These are phyloP conservation scores for Epichloe hybrida DNA, from an alignment of 2,329 filamentous ascomycete species.

Conservation along the genomic window DNA sequence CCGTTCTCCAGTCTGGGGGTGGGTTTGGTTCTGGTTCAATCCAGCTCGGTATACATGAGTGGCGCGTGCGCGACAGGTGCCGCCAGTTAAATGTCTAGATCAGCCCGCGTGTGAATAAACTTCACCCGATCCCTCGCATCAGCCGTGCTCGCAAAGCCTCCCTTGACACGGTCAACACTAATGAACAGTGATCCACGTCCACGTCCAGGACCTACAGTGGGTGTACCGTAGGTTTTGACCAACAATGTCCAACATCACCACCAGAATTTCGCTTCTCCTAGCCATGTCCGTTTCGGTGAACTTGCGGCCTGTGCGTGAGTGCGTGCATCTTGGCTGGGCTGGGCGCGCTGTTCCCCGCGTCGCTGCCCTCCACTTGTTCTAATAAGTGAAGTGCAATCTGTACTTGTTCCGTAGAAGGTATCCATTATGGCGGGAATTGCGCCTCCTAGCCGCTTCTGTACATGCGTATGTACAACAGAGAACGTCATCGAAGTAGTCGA, in stretches of 20 bases:
- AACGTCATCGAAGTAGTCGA: background rate
- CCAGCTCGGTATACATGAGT: background rate
- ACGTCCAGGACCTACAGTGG: background rate
- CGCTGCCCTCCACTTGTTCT: too few species aligned
- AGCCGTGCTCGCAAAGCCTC: background rate
- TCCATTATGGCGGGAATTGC: too few species aligned
- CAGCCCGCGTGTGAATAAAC: slow-evolving; percentile 1
- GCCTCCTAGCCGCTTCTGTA: background rate
- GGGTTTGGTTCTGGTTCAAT: too few species aligned
- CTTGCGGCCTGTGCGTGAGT: too few species aligned
- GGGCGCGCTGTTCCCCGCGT: too few species aligned
- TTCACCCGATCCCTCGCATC: background rate
- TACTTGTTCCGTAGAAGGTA: too few species aligned
- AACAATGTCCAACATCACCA: too few species aligned
- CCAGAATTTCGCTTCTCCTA: too few species aligned
- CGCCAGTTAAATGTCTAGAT: background rate
- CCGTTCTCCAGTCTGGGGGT: background rate
- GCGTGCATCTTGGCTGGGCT: too few species aligned
- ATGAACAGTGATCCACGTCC: background rate
- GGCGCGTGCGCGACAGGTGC: background rate
- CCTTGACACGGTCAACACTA: background rate
- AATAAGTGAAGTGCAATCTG: too few species aligned
- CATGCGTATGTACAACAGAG: background rate
- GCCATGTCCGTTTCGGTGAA: too few species aligned
- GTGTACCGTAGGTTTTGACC: too few species aligned